Base-by-base conservation (phyloP, 805 yeast species). In the Metschnikowia koreensis region DNA sequence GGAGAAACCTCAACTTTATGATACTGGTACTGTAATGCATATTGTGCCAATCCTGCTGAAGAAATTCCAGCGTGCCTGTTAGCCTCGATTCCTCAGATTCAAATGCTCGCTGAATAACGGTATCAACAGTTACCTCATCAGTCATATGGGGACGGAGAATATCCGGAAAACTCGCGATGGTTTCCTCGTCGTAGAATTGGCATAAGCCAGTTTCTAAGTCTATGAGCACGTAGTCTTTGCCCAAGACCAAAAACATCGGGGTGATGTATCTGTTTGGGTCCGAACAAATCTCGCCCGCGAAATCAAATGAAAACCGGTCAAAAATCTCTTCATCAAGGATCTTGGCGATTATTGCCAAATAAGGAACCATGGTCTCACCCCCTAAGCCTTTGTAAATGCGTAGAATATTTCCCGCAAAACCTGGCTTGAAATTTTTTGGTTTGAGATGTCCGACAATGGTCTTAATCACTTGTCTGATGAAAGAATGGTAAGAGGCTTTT, bases 1-100 rank as follows among this genome's bases (percentile, higher is more conserved):
- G 47, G 36, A 56, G 39, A 41, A 56, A 54, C 40, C 60, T 37
- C n/a, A 56, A 38, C 44, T 55, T 56, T 27, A 54, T 48, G 11
- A 50, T 51, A 41, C 56, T 50, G n/a, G 58, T 45, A 28, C 17
- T 38, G 11, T 41, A 34, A 10, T 43, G 48, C 31, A 38, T 16
- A 16, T 26, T 16, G 6, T 31, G 9, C 60, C 60, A 56, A 27
- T 47, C 28, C 11, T 43, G 47, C 27, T 27, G 13, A 11, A 29
- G 41, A 22, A 46, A 33, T n/a, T 44, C 38, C 9, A 29, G 8
- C 6, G 41, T 16, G 10, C 1, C 22, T 39, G 22, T 15, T 22
- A 7, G 26, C 48, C 7, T 43, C 22, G 22, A 31, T 15, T 44
- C 51, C 12, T 40, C 42, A 13, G 40, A 16, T 13, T 51, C 57